phyloP scores from a whole-genome alignment of 305 asterid species.

The Solanum hybrid region DNA sequence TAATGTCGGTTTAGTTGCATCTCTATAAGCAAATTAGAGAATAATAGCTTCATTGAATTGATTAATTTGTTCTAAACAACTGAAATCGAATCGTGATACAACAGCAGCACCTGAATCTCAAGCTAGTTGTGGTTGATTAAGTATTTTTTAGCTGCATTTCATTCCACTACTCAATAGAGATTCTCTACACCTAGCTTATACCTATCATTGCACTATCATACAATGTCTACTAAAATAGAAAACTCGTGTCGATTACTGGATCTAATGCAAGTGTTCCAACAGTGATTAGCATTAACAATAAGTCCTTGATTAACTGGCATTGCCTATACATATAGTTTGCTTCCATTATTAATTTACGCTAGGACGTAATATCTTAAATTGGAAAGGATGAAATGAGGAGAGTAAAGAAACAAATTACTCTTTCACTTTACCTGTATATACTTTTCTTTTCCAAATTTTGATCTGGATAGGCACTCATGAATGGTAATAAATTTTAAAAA shows the following conservation, averaged over 20 bases:
- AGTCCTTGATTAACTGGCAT: background rate
- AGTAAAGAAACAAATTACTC: background rate
- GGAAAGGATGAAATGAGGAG: background rate
- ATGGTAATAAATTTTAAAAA: background rate
- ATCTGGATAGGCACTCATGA: background rate
- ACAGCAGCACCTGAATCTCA: background rate
- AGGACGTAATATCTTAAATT: background rate
- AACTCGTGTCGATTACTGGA: background rate
- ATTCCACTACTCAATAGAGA: background rate
- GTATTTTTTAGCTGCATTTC: background rate
- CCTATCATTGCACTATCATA: background rate
- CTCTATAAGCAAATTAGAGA: background rate
- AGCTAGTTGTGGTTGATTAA: background rate
- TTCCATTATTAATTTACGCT: background rate
- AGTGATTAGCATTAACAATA: background rate
- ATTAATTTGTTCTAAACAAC: background rate
- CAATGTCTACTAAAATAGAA: background rate
- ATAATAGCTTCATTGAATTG: background rate
- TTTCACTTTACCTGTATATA: background rate
- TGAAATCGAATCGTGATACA: background rate
- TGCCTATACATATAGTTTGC: background rate
- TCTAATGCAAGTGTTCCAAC: background rate
- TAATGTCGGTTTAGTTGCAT: background rate
- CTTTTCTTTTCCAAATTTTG: background rate
- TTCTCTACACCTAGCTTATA: background rate